A percentile compares a stretch with the other conserved stretches of the same genome.
Conservation (phyloP, 169 alveolate genomes). For the Eimeria praecox region DNA sequence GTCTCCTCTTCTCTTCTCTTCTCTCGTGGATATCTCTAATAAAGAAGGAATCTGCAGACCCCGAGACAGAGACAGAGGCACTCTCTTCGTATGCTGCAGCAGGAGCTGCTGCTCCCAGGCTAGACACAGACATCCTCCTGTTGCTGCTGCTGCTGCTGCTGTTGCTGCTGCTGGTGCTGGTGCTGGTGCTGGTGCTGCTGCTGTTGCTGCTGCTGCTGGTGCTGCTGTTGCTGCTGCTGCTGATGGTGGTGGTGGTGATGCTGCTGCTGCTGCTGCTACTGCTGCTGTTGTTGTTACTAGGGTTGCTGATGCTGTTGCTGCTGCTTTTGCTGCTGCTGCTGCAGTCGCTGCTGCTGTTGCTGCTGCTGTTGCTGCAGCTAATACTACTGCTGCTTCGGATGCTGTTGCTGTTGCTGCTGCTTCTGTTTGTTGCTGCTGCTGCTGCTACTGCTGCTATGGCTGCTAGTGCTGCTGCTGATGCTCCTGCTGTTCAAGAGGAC, state of each 20-base stretch:
- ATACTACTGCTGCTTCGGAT: no score
- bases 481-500: no score
- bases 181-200: background rate
- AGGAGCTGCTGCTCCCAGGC: constrained; percentile 1
- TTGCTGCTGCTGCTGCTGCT: background rate
- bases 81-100: background rate
- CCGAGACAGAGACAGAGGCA: background rate
- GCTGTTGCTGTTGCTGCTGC: no score
- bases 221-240: constrained; percentile 44
- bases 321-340: no score
- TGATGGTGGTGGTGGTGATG: no score
- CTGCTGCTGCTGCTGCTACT: no score
- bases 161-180: background rate
- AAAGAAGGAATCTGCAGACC: background rate
- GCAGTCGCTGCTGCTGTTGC: no score
- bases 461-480: background rate
- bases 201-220: background rate
- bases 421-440: background rate
- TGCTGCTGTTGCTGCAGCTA: no score
- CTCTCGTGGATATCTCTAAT: background rate
- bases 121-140: background rate
- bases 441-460: no score
- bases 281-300: no score
- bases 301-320: background rate
- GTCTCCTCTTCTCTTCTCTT: no score